Percentiles rank a stretch among this genome's conserved stretches.
These are phyloP conservation scores for Apiospora pterosperma DNA, from an alignment of 2,329 filamentous ascomycete genomes.

Conservation along the genomic window DNA sequence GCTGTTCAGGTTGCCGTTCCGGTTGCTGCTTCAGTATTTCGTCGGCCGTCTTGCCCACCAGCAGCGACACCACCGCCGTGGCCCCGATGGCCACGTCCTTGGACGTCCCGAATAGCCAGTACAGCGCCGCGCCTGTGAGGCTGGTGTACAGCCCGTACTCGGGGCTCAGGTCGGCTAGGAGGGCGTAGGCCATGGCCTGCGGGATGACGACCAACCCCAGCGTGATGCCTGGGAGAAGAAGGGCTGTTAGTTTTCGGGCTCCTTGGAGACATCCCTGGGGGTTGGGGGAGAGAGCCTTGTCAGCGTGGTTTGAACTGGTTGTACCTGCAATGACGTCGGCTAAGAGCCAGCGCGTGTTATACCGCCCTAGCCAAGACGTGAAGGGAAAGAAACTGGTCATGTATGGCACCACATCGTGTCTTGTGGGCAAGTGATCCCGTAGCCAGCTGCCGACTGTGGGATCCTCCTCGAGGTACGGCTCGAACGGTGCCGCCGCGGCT, in stretches of 20 bases:
- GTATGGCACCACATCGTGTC: constrained; percentile 56
- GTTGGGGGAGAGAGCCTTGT: no score
- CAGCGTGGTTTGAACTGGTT: no score
- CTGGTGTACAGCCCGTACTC: constrained; percentile 91
- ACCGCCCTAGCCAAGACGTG: constrained; percentile 79
- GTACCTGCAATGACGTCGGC: constrained; percentile 87
- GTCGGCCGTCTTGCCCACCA: neutral
- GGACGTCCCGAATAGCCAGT: constrained; percentile 97
- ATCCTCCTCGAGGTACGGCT: constrained; percentile 79
- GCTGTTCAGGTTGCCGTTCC: constrained; percentile 86
- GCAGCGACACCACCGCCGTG: neutral
- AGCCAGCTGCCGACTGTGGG: constrained; percentile 76
- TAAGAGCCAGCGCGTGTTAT: constrained; percentile 84
- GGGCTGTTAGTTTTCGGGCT: constrained; percentile 14
- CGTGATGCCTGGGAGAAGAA: constrained; percentile 39
- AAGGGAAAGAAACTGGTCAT: constrained; percentile 78
- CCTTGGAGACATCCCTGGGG: no score
- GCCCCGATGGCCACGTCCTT: constrained; percentile 96
- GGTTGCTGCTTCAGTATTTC: constrained; percentile 86
- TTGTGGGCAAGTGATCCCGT: constrained; percentile 56
- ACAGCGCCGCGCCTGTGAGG: constrained; percentile 91
- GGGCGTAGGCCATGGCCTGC: constrained; percentile 93
- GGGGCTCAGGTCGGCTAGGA: constrained; percentile 73
- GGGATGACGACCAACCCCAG: constrained; percentile 74
- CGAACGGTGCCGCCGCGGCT: constrained; percentile 36